A percentile compares a stretch with the other conserved stretches of the same genome.
phyloP scores from a whole-genome alignment of 306 rosid species.

The Amphicarpaea edgeworthii region DNA sequence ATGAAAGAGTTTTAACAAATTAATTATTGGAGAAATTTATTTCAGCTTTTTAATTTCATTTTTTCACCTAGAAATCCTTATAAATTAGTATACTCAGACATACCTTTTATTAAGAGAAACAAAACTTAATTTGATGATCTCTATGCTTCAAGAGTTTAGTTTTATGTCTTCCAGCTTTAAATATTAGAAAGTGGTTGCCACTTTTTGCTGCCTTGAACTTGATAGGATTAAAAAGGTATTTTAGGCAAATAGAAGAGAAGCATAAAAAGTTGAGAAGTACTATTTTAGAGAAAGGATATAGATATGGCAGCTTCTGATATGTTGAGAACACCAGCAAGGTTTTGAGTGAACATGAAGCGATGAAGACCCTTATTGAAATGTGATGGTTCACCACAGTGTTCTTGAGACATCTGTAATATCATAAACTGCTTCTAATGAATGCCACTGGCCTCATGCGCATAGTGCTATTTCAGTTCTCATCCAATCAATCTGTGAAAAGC shows the following conservation, averaged over 20 bases:
- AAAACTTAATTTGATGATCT: too few relatives aligned
- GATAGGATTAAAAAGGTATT: conserved; percentile 48
- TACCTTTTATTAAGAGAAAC: too few relatives aligned
- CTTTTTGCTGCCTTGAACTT: conserved; percentile 45
- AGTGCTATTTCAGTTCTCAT: conserved; percentile 57
- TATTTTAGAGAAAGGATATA: conserved; percentile 34
- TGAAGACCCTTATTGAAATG: conserved; percentile 48
- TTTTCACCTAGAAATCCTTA: too few relatives aligned
- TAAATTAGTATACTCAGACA: too few relatives aligned
- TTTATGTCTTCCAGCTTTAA: too few relatives aligned
- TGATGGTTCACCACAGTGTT: conserved; percentile 48
- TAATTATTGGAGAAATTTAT: too few relatives aligned
- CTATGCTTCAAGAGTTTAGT: too few relatives aligned
- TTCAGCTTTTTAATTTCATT: too few relatives aligned
- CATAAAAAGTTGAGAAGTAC: conserved; percentile 23
- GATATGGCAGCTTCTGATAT: conserved; percentile 53
- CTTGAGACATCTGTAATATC: conserved; percentile 55
- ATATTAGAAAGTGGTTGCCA: conserved; percentile 34
- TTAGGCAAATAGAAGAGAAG: conserved; percentile 41
- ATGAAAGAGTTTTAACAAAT: too few relatives aligned
- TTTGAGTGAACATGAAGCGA: conserved; percentile 40
- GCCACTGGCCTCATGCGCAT: conserved; percentile 46
- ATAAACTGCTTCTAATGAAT: conserved; percentile 49
- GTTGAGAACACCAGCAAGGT: conserved; percentile 42
- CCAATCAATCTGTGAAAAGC: conserved; percentile 55